Percentiles rank a stretch among this genome's conserved stretches.
phyloP scores from a whole-genome alignment of 805 yeast genomes.

The Pichia californica region DNA sequence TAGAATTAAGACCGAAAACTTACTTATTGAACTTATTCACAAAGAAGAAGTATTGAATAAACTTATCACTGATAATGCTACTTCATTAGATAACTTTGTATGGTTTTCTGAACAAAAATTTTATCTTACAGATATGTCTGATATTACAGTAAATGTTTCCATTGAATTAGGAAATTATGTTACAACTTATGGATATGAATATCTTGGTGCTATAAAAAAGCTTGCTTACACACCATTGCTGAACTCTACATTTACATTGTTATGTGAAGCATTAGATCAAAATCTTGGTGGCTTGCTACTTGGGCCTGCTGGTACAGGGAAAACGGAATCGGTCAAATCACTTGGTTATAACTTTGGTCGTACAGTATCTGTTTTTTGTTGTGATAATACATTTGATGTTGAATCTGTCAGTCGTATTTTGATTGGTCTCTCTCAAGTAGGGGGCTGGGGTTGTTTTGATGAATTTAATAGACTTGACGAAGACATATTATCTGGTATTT shows the following conservation, averaged over 20 bases:
- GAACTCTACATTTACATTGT: slow-evolving; percentile 53
- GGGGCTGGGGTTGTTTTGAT: slow-evolving; percentile 95
- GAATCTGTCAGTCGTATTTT: slow-evolving; percentile 72
- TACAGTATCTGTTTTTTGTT: slow-evolving; percentile 79
- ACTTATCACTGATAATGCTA: background rate
- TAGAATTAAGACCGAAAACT: slow-evolving; percentile 45
- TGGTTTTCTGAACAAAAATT: slow-evolving; percentile 55
- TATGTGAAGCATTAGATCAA: slow-evolving; percentile 70
- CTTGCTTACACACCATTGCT: slow-evolving; percentile 74
- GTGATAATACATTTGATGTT: slow-evolving; percentile 85
- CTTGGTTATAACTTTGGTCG: slow-evolving; percentile 74
- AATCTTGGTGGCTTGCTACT: slow-evolving; percentile 82
- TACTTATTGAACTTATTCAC: slow-evolving; percentile 65
- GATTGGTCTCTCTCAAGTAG: slow-evolving; percentile 72
- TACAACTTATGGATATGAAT: slow-evolving; percentile 72
- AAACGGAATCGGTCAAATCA: slow-evolving; percentile 85
- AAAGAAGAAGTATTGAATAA: slow-evolving; percentile 36
- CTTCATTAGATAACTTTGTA: slow-evolving; percentile 17
- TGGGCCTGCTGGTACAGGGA: slow-evolving; percentile 98
- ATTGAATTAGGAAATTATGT: slow-evolving; percentile 48
- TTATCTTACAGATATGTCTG: slow-evolving; percentile 26
- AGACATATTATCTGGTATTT: slow-evolving; percentile 72
- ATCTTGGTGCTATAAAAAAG: slow-evolving; percentile 65
- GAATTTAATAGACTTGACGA: slow-evolving; percentile 81
- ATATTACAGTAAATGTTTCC: slow-evolving; percentile 20